Evolutionary conservation across 495 filamentous ascomycete genomes (phyloP), one percentile per base, ranked within the genome.

Genomic region (Daldinia caldariorum): DNA sequence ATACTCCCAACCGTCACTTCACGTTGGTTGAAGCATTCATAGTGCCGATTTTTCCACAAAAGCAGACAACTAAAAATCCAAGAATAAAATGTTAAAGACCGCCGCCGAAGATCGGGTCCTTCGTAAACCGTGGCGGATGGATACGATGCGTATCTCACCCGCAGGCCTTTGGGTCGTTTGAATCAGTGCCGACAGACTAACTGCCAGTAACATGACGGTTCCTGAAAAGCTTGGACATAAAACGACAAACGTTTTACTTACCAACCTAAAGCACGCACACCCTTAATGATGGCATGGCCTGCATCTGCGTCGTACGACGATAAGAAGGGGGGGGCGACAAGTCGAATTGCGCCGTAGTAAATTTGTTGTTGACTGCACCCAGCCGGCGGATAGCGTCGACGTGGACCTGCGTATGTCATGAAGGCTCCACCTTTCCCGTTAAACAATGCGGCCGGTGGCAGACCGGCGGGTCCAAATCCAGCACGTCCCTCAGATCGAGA

Each of bases 401-500:
- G 49, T 53, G 49, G 49, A 53, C 49, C 49, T 53, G 49, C 29
- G 49, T 14, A 53, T 53, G 49, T 53, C 49, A 22, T 32, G 49
- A 29, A 32, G 49, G 49, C 31, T 32, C 49, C 22, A 29, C 49
- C 49, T 32, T 32, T 32, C 14, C 49, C 14, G 26, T 31, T n/a
- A 31, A 16, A 31, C 22, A 53, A 32, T 32, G 49, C 22, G 49
- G 3, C 49, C 26, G 29, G 29, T 9, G 26, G 49, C 26, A 51
- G 9, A 10, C 12, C 20, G 49, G 49, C 49, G 14, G 49, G 26
- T 53, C 43, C 6, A 53, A 32, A 26, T 53, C 4, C 49, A 29
- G 49, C 43, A 47, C 16, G 18, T 22, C 43, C 43, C 49, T 32
- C 49, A 14, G 49, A 53, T 53, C 49, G 31, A 16, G 49, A 53